Evolutionary conservation across 108 stramenopile genomes (phyloP).

Genomic region (Fragilariopsis cylindrus): DNA sequence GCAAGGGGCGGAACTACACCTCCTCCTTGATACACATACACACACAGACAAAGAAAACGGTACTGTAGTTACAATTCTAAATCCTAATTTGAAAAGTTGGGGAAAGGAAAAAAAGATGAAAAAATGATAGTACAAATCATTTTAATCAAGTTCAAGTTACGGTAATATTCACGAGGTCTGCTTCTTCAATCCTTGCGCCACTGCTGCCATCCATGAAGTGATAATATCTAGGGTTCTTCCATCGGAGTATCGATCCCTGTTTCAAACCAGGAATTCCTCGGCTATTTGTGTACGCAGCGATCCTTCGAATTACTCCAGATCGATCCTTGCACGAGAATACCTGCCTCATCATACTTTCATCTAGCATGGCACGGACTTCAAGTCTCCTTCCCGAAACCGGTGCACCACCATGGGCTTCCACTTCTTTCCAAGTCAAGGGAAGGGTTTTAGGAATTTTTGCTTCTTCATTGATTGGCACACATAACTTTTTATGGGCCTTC

Average conservation of each 20-base stretch:
- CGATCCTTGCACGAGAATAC: constrained; percentile 43
- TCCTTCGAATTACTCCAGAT: constrained; percentile 20
- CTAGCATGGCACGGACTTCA: constrained; percentile 39
- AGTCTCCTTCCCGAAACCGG: constrained; percentile 31
- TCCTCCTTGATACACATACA: too few relatives aligned
- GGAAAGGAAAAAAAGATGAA: too few relatives aligned
- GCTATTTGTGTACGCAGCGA: constrained; percentile 39
- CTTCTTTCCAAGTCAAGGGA: constrained; percentile 36
- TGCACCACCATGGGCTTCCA: constrained; percentile 32
- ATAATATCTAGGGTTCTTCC: too few relatives aligned
- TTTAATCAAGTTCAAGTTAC: neutral
- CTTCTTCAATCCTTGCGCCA: too few relatives aligned
- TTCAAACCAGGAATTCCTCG: neutral
- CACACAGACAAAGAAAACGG: neutral
- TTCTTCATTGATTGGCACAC: constrained; percentile 20
- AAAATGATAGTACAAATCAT: neutral
- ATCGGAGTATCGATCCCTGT: too few relatives aligned
- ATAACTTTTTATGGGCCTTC: constrained; percentile 43
- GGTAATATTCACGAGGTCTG: too few relatives aligned
- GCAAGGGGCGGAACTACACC: too few relatives aligned
- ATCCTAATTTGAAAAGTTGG: too few relatives aligned
- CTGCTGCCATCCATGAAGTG: too few relatives aligned
- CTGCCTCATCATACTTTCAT: constrained; percentile 36
- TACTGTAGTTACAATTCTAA: too few relatives aligned
- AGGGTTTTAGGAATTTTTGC: neutral